Conservation (phyloP, 306 rosid genomes). For the Lagenaria siceraria region DNA sequence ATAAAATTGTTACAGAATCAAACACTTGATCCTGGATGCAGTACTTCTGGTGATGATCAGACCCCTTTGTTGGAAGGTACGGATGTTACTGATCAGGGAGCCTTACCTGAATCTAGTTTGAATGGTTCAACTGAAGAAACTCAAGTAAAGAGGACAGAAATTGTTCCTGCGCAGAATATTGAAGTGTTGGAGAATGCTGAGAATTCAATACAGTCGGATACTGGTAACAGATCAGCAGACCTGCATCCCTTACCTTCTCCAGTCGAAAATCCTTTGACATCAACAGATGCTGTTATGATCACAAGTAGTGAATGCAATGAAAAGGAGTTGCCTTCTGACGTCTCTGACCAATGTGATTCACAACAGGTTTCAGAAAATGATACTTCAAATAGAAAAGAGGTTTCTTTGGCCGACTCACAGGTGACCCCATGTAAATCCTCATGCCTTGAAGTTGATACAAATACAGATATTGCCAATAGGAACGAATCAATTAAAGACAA, state of each 20-base stretch:
- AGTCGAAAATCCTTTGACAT: slow-evolving; percentile 17
- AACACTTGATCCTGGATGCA: background rate
- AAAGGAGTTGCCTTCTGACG: slow-evolving; percentile 8
- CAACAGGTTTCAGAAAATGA: slow-evolving; percentile 18
- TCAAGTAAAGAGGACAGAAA: slow-evolving; percentile 11
- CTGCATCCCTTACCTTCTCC: slow-evolving; percentile 27
- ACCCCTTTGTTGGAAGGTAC: slow-evolving; percentile 6
- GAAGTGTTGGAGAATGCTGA: slow-evolving; percentile 13
- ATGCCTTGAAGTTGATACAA: slow-evolving; percentile 8
- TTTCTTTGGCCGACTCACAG: slow-evolving; percentile 10
- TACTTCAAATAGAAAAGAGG: slow-evolving; percentile 5
- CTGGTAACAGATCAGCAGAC: slow-evolving; percentile 15
- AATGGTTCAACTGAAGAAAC: slow-evolving; percentile 15
- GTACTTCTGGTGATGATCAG: slow-evolving; percentile 6
- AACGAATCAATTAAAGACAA: background rate
- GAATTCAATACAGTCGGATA: background rate
- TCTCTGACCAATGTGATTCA: slow-evolving; percentile 16
- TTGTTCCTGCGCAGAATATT: slow-evolving; percentile 13
- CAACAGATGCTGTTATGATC: slow-evolving; percentile 2
- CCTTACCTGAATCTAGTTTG: slow-evolving; percentile 23
- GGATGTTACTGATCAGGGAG: slow-evolving; percentile 1
- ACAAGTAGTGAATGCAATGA: slow-evolving; percentile 8
- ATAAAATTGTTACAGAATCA: background rate
- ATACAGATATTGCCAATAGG: background rate
- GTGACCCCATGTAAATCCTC: slow-evolving; percentile 2